phyloP scores from a whole-genome alignment of 2,329 filamentous ascomycete genomes.

The Dactylellina drechsleri region DNA sequence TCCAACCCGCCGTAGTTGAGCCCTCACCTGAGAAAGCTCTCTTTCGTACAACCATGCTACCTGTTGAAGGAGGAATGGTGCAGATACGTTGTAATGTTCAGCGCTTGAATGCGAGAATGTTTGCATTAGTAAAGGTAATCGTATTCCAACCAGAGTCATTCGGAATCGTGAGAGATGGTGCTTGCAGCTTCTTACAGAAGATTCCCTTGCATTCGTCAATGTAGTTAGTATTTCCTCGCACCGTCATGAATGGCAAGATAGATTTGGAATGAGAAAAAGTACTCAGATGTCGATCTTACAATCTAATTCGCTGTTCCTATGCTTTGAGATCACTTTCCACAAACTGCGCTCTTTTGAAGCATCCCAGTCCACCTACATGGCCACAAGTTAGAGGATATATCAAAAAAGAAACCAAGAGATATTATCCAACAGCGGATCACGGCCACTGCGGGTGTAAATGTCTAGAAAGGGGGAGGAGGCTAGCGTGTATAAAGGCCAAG shows the following conservation, averaged over 20 bases:
- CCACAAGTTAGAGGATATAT: constrained; percentile 38
- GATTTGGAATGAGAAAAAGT: constrained; percentile 1
- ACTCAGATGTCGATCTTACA: constrained; percentile 68
- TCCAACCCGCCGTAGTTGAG: constrained; percentile 79
- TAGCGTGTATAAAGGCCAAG: constrained; percentile 13
- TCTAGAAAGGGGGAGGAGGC: constrained; percentile 12
- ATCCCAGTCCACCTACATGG: constrained; percentile 82
- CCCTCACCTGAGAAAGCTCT: constrained; percentile 87
- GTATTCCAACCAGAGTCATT: neutral
- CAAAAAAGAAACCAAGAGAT: constrained; percentile 18
- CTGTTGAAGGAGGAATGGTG: constrained; percentile 90
- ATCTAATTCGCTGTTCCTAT: constrained; percentile 82
- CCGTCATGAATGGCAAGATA: neutral
- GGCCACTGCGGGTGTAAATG: neutral
- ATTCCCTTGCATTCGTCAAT: constrained; percentile 46
- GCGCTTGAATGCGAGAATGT: constrained; percentile 66
- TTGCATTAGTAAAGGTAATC: constrained; percentile 71
- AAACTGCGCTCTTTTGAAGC: constrained; percentile 83
- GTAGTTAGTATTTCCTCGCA: constrained; percentile 56
- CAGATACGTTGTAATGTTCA: constrained; percentile 80
- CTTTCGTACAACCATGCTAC: constrained; percentile 93
- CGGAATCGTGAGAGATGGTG: constrained; percentile 1
- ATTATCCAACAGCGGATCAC: constrained; percentile 9
- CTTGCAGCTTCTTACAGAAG: constrained; percentile 37
- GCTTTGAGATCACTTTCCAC: constrained; percentile 88